Percentiles rank a stretch among this genome's conserved stretches.
Evolutionary conservation across 352 stramenopile species (phyloP).

Genomic region (Globisporangium acanthophoron): DNA sequence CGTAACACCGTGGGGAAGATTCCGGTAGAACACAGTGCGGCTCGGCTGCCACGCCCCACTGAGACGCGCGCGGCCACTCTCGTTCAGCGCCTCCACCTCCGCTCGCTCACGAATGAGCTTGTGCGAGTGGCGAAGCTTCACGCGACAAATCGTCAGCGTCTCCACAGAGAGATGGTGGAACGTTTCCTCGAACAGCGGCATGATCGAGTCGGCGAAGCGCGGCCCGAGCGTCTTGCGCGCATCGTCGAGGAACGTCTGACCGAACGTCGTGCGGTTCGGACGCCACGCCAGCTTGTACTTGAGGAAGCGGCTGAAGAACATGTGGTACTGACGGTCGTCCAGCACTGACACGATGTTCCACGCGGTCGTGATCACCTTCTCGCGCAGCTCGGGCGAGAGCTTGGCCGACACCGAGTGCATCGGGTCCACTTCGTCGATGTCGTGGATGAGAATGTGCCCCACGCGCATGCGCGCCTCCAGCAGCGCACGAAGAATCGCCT

Average conservation of each 20-base stretch:
- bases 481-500: slow-evolving; percentile 71
- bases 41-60: slow-evolving; percentile 39
- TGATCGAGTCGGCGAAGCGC: slow-evolving; percentile 53
- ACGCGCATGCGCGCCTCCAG: slow-evolving; percentile 82
- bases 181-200: slow-evolving; percentile 76
- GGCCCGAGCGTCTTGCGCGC: slow-evolving; percentile 58
- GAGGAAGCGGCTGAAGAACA: slow-evolving; percentile 84
- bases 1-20: slow-evolving; percentile 62
- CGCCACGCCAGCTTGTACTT: slow-evolving; percentile 86
- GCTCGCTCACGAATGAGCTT: slow-evolving; percentile 59
- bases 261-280: slow-evolving; percentile 70
- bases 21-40: slow-evolving; percentile 73
- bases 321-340: slow-evolving; percentile 81
- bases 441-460: slow-evolving; percentile 77
- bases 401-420: slow-evolving; percentile 50
- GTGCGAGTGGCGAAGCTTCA: slow-evolving; percentile 66
- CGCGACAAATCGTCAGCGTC: slow-evolving; percentile 79
- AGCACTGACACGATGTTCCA: slow-evolving; percentile 85
- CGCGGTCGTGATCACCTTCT: slow-evolving; percentile 76
- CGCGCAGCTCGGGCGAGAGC: slow-evolving; percentile 52
- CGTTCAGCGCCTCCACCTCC: slow-evolving; percentile 36
- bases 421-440: slow-evolving; percentile 73
- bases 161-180: slow-evolving; percentile 78
- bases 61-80: slow-evolving; percentile 31
- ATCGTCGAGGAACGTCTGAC: slow-evolving; percentile 74